Conservation (phyloP, 805 yeast species). For the Starmerella potacharoeniae region DNA sequence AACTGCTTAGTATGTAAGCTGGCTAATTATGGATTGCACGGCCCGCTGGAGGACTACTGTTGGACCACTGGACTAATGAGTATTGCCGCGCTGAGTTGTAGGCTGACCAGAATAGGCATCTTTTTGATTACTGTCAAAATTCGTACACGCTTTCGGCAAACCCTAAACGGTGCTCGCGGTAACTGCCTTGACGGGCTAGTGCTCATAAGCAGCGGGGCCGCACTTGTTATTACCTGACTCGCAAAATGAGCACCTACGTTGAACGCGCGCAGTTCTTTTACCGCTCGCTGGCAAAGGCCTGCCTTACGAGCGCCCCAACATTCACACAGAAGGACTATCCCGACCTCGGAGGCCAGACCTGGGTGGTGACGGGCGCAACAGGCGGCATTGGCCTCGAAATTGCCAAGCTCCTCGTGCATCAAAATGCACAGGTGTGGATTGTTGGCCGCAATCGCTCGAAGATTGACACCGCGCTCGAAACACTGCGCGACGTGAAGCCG, state of each 20-base stretch:
- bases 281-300: background rate
- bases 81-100: too few relatives aligned
- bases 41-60: too few relatives aligned
- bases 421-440: constrained; percentile 30
- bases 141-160: too few relatives aligned
- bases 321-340: constrained; percentile 20
- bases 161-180: too few relatives aligned
- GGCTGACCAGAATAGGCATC: too few relatives aligned
- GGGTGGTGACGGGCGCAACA: constrained; percentile 24
- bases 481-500: constrained; percentile 24
- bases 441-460: constrained; percentile 32
- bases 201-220: too few relatives aligned
- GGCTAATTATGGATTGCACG: too few relatives aligned
- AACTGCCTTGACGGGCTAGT: too few relatives aligned
- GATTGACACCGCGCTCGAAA: constrained; percentile 26
- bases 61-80: too few relatives aligned
- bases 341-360: constrained; percentile 29
- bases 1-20: too few relatives aligned
- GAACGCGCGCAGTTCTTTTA: background rate
- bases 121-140: too few relatives aligned
- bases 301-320: background rate
- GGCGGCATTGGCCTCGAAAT: constrained; percentile 21
- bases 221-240: too few relatives aligned
- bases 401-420: constrained; percentile 9
- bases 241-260: background rate